A percentile compares a stretch with the other conserved stretches of the same genome.
Conservation (phyloP, 345 rosid genomes). For the Eucalyptus brandiana region DNA sequence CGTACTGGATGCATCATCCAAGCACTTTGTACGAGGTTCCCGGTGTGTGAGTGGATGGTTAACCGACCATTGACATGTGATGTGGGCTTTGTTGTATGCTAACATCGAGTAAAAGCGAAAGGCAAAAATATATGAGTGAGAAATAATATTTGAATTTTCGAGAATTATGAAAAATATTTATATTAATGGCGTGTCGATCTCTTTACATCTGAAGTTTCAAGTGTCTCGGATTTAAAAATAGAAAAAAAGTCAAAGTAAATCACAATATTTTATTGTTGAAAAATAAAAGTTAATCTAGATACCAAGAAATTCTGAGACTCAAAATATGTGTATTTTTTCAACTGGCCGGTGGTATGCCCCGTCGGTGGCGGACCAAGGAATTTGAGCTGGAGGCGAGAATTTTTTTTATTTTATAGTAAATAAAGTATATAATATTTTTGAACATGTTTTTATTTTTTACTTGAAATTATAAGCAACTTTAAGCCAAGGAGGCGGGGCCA, state of each 20-base stretch:
- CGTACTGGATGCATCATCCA: background rate
- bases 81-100: background rate
- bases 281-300: background rate
- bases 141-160: background rate
- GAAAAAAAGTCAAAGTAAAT: background rate
- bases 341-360: background rate
- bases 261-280: background rate
- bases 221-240: background rate
- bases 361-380: background rate
- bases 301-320: background rate
- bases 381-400: background rate
- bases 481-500: background rate
- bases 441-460: background rate
- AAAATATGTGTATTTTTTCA: background rate
- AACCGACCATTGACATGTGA: background rate
- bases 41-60: too few species aligned
- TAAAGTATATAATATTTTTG: background rate
- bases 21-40: background rate
- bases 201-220: background rate
- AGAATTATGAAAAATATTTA: background rate
- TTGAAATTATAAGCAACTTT: background rate
- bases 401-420: background rate
- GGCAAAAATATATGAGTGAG: background rate
- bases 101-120: background rate
- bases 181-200: background rate